Evolutionary conservation across 306 rosid species (phyloP).

Genomic region (Cucumis melo): DNA sequence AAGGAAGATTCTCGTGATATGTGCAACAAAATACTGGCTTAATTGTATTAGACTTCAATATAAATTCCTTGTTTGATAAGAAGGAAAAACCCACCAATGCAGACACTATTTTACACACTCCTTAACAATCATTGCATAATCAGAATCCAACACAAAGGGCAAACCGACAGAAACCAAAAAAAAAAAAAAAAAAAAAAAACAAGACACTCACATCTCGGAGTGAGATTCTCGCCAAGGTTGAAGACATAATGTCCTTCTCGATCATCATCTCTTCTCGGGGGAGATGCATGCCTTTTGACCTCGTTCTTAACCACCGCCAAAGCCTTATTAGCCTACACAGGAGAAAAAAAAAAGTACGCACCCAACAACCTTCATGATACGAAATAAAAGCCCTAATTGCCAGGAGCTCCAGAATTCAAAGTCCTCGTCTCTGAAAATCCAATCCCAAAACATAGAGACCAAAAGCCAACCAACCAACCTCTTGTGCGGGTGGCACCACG

Average conservation of each 20-base stretch:
- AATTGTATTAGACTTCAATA: background rate
- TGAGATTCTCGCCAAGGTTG: constrained; percentile 86
- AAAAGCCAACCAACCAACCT: constrained; percentile 44
- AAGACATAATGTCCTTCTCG: constrained; percentile 89
- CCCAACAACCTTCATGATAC: background rate
- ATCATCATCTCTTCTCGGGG: constrained; percentile 81
- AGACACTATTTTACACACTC: background rate
- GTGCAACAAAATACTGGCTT: background rate
- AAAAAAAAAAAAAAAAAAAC: background rate
- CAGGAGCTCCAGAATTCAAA: background rate
- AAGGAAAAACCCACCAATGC: background rate
- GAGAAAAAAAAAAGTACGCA: constrained; percentile 2
- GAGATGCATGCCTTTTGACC: constrained; percentile 42
- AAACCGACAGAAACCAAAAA: background rate
- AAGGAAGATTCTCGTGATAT: background rate
- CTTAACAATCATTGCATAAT: background rate
- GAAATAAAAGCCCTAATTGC: background rate
- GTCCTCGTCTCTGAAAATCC: constrained; percentile 16
- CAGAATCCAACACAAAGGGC: background rate
- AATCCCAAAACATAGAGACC: constrained; percentile 12
- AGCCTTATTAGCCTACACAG: constrained; percentile 41
- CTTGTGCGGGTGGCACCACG: constrained; percentile 41
- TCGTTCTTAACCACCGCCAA: constrained; percentile 28
- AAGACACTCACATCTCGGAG: constrained; percentile 63
- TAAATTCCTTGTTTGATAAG: background rate